phyloP scores from a whole-genome alignment of 2,329 filamentous ascomycete genomes.

The Hysterium pulicare region DNA sequence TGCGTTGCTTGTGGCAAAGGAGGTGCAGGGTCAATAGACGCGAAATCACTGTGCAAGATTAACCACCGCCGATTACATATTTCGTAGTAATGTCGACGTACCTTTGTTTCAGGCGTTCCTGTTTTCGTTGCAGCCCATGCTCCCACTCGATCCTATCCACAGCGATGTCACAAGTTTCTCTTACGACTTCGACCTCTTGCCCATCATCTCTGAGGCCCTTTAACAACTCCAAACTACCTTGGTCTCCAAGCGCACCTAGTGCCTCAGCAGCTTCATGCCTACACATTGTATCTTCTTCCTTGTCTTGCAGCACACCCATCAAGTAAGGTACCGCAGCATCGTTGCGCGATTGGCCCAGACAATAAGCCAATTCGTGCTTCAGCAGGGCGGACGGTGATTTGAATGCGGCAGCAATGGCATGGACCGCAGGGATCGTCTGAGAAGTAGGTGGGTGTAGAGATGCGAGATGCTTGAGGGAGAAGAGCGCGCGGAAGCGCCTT shows the following conservation, averaged over 20 bases:
- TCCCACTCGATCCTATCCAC: slow-evolving; percentile 94
- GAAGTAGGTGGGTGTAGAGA: slow-evolving; percentile 58
- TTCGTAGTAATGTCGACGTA: slow-evolving; percentile 39
- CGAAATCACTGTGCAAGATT: slow-evolving; percentile 69
- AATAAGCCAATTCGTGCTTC: slow-evolving; percentile 97
- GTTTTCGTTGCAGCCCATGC: slow-evolving; percentile 54
- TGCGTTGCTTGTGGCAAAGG: slow-evolving; percentile 69
- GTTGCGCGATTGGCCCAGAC: slow-evolving; percentile 86
- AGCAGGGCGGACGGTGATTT: slow-evolving; percentile 80
- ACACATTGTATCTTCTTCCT: slow-evolving; percentile 88
- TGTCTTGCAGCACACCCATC: slow-evolving; percentile 69
- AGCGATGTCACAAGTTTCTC: slow-evolving; percentile 95
- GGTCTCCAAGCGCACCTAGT: slow-evolving; percentile 78
- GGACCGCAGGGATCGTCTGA: slow-evolving; percentile 60
- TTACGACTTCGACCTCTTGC: slow-evolving; percentile 75
- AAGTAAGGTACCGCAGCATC: slow-evolving; percentile 69
- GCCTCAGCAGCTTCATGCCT: slow-evolving; percentile 96
- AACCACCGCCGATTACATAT: not conserved
- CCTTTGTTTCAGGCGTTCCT: slow-evolving; percentile 79
- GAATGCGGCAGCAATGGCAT: slow-evolving; percentile 86
- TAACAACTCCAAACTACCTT: slow-evolving; percentile 69
- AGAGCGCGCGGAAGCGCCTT: slow-evolving; percentile 90
- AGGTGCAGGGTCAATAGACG: slow-evolving; percentile 91
- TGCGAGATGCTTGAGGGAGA: slow-evolving; percentile 93
- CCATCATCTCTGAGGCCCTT: slow-evolving; percentile 69